These are phyloP conservation scores for Conringia planisiliqua DNA, from an alignment of 345 rosid species.

Conservation along the genomic window DNA sequence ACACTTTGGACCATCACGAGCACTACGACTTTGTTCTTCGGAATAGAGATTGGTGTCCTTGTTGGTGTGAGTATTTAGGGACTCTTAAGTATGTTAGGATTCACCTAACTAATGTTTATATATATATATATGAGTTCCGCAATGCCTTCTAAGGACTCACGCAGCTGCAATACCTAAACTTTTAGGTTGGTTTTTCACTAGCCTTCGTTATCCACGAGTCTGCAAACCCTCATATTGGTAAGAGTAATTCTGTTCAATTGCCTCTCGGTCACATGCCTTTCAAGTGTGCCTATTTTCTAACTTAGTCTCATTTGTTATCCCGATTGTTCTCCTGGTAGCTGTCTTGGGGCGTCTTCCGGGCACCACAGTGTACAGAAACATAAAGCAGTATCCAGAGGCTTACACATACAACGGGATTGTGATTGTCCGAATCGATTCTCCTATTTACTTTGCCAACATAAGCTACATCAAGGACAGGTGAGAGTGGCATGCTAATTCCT, in stretches of 20 bases:
- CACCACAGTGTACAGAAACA: conserved; percentile 90
- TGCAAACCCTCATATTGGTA: conserved; percentile 98
- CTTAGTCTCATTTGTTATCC: neutral
- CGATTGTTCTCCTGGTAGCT: conserved; percentile 50
- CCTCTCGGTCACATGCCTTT: neutral
- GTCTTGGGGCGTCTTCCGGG: conserved; percentile 98
- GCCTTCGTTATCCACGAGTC: conserved; percentile 98
- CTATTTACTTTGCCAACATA: conserved; percentile 94
- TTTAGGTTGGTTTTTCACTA: conserved; percentile 89
- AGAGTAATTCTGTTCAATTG: conserved; percentile 20
- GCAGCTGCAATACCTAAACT: conserved; percentile 23
- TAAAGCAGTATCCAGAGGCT: conserved; percentile 90
- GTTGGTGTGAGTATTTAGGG: conserved; percentile 68
- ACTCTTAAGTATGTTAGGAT: conserved; percentile 15
- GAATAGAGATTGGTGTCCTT: conserved; percentile 98
- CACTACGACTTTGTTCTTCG: conserved; percentile 76
- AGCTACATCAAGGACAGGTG: conserved; percentile 93
- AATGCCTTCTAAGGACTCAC: conserved; percentile 6
- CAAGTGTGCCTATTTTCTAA: neutral
- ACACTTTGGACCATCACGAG: conserved; percentile 88
- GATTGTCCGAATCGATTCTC: conserved; percentile 87
- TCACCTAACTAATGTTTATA: neutral
- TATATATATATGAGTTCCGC: neutral
- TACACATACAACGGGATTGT: conserved; percentile 93
- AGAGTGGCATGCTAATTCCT: conserved; percentile 6